Conservation (phyloP, 768 basidiomycete genomes). For the Floccularia luteovirens region DNA sequence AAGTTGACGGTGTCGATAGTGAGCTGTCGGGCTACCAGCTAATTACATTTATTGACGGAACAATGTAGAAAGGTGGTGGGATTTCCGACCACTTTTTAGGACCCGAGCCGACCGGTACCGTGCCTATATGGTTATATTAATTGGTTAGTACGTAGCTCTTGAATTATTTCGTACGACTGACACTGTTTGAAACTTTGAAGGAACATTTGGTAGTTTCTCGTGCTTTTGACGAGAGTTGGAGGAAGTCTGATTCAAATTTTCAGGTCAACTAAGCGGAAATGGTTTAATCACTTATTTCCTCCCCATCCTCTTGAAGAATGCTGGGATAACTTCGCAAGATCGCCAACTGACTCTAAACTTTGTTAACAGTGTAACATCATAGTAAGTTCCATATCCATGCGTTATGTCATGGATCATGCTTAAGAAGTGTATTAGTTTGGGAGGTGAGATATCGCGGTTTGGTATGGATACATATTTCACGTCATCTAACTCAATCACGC, state of each 20-base stretch:
- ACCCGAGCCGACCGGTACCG: constrained; percentile 37
- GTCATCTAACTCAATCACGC: background rate
- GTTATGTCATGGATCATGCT: background rate
- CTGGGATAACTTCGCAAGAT: constrained; percentile 34
- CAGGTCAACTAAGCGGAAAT: constrained; percentile 41
- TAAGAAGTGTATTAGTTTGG: constrained; percentile 16
- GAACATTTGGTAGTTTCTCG: constrained; percentile 15
- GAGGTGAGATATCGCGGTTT: constrained; percentile 19
- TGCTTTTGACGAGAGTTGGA: background rate
- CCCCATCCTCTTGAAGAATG: constrained; percentile 36
- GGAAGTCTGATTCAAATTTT: constrained; percentile 10
- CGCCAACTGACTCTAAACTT: constrained; percentile 39
- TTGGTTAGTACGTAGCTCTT: constrained; percentile 20
- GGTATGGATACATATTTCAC: background rate
- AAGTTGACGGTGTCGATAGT: constrained; percentile 38
- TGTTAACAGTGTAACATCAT: constrained; percentile 44
- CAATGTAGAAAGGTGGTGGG: constrained; percentile 40
- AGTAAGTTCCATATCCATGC: constrained; percentile 17
- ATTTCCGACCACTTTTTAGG: constrained; percentile 43
- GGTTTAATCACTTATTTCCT: constrained; percentile 43
- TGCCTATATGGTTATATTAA: constrained; percentile 42
- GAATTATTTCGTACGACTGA: background rate
- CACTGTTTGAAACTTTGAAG: constrained; percentile 6
- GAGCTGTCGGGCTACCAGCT: constrained; percentile 9
- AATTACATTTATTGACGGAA: background rate